phyloP scores from a whole-genome alignment of 2,329 filamentous ascomycete species.

The Aspergillus sp. region DNA sequence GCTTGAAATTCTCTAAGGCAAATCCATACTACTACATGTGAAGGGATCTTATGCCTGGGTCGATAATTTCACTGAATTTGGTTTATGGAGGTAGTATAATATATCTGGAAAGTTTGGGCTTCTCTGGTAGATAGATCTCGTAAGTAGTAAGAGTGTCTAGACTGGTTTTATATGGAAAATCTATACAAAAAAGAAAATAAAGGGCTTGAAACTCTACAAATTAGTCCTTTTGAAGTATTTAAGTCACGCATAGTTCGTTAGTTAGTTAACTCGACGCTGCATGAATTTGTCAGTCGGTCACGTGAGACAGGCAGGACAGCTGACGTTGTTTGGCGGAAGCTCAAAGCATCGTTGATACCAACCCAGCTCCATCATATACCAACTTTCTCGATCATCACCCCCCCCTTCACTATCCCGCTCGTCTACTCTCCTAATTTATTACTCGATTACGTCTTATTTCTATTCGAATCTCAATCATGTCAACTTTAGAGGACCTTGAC shows the following conservation, averaged over 20 bases:
- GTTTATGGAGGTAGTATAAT: not conserved
- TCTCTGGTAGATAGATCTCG: too few species aligned
- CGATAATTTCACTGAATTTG: not conserved
- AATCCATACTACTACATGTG: constrained; percentile 19
- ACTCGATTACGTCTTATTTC: not conserved
- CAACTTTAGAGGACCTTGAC: constrained; percentile 88
- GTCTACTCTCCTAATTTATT: not conserved
- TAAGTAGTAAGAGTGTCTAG: too few species aligned
- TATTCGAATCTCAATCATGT: constrained; percentile 56
- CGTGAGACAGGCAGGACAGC: constrained; percentile 30
- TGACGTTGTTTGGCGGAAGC: constrained; percentile 39
- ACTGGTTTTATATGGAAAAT: not conserved
- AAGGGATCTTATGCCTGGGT: not conserved
- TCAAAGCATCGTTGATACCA: constrained; percentile 22
- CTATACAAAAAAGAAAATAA: not conserved
- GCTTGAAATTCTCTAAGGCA: not conserved
- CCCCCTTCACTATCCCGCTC: constrained; percentile 3
- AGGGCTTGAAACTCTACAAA: not conserved
- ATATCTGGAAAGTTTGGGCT: not conserved
- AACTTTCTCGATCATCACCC: constrained; percentile 8
- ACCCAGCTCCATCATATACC: constrained; percentile 14
- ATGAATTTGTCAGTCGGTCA: constrained; percentile 24
- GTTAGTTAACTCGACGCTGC: not conserved
- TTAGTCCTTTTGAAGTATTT: not conserved
- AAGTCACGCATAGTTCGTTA: not conserved